phyloP scores from a whole-genome alignment of 176 grass and related monocot species.

The sorghum (Sorghum bicolor) region DNA sequence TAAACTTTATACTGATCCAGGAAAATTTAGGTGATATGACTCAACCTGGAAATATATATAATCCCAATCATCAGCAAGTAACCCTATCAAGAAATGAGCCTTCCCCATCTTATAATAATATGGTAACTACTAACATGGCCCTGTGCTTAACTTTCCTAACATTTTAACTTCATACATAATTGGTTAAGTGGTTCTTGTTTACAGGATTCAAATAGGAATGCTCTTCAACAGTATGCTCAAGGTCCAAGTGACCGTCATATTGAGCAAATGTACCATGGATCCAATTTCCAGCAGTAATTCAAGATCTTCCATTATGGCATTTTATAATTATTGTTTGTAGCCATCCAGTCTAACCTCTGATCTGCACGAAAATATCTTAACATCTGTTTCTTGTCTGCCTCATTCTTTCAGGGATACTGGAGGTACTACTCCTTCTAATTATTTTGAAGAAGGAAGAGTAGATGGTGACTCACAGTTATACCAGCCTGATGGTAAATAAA shows the following conservation, averaged over 20 bases:
- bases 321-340: not conserved
- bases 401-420: slow-evolving; percentile 56
- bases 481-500: slow-evolving; percentile 63
- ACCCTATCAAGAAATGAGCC: slow-evolving; percentile 33
- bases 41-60: slow-evolving; percentile 42
- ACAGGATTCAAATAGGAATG: slow-evolving; percentile 39
- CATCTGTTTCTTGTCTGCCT: slow-evolving; percentile 1
- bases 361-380: slow-evolving; percentile 20
- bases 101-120: slow-evolving; percentile 38
- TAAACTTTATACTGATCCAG: slow-evolving; percentile 51
- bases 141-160: not conserved
- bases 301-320: slow-evolving; percentile 10
- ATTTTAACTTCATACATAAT: not conserved
- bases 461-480: slow-evolving; percentile 29
- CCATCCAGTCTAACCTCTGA: not conserved
- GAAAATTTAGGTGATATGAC: slow-evolving; percentile 43
- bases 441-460: slow-evolving; percentile 32
- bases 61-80: slow-evolving; percentile 39
- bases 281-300: slow-evolving; percentile 38
- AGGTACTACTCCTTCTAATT: slow-evolving; percentile 41
- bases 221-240: slow-evolving; percentile 38
- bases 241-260: slow-evolving; percentile 40
- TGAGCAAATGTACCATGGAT: slow-evolving; percentile 25
- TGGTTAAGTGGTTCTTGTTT: slow-evolving; percentile 6
- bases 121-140: slow-evolving; percentile 18